These are phyloP conservation scores for Bacidia gigantensis DNA, from an alignment of 495 filamentous ascomycete species.

Conservation along the genomic window DNA sequence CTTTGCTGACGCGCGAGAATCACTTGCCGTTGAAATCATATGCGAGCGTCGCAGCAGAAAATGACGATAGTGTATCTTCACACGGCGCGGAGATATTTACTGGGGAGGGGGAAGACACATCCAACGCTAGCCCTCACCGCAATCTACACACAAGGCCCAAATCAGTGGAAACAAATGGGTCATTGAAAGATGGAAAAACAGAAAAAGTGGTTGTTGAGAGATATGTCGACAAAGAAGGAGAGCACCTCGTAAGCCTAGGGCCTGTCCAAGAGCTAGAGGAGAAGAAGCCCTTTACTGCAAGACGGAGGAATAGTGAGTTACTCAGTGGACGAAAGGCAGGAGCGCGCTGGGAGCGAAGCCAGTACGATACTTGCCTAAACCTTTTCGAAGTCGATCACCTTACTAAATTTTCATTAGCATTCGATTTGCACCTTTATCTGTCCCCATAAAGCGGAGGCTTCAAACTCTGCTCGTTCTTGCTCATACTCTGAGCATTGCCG, in stretches of 20 bases:
- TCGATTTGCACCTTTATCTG: conserved; percentile 74
- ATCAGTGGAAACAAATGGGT: conserved; percentile 8
- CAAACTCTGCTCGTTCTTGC: conserved; percentile 78
- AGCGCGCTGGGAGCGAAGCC: conserved; percentile 22
- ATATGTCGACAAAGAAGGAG: conserved; percentile 16
- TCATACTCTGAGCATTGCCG: conserved; percentile 71
- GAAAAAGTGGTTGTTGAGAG: conserved; percentile 12
- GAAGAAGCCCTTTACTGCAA: conserved; percentile 5
- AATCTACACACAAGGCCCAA: conserved; percentile 12
- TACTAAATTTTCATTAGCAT: conserved; percentile 34
- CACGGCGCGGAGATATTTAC: conserved; percentile 8
- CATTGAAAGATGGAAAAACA: conserved; percentile 2
- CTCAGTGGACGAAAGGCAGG: conserved; percentile 22
- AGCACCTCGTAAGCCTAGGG: conserved; percentile 15
- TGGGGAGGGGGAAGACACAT: conserved; percentile 15
- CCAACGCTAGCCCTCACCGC: conserved; percentile 12
- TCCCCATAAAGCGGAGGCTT: conserved; percentile 71
- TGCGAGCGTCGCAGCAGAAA: conserved; percentile 20
- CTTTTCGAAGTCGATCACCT: neutral
- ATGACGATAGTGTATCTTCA: neutral
- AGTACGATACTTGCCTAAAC: conserved; percentile 10
- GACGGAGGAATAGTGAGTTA: conserved; percentile 17
- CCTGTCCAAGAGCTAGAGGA: conserved; percentile 1
- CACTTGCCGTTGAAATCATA: conserved; percentile 22
- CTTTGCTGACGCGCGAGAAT: conserved; percentile 14